Conservation (phyloP, 169 alveolate genomes). For the Plasmodium relictum region DNA sequence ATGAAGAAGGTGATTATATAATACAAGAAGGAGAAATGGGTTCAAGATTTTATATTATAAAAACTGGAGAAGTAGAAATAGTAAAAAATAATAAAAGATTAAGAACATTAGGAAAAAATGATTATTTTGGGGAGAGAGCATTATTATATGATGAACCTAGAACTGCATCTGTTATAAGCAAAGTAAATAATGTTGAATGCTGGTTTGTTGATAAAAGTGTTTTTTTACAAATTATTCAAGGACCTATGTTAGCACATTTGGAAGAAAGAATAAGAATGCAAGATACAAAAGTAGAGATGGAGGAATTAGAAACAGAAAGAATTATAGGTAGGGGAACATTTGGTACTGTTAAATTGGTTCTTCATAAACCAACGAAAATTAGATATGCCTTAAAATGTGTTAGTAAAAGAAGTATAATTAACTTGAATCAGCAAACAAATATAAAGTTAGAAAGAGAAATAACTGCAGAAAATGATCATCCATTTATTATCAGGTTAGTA, state of each 20-base stretch:
- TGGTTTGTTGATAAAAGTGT: conserved; percentile 93
- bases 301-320: conserved; percentile 87
- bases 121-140: conserved; percentile 97
- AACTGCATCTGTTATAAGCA: conserved; percentile 93
- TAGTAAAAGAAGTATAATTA: conserved; percentile 85
- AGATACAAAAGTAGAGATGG: conserved; percentile 90
- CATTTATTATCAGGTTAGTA: conserved; percentile 93
- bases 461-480: conserved; percentile 96
- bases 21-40: conserved; percentile 95
- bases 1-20: conserved; percentile 90
- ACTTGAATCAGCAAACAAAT: conserved; percentile 89
- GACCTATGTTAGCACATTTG: conserved; percentile 92
- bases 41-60: conserved; percentile 92
- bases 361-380: conserved; percentile 86
- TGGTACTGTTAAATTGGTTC: conserved; percentile 93
- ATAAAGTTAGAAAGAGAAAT: conserved; percentile 93
- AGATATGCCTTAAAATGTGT: conserved; percentile 94
- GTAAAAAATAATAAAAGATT: conserved; percentile 86
- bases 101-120: conserved; percentile 92
- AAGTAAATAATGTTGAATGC: conserved; percentile 80
- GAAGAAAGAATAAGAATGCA: conserved; percentile 93
- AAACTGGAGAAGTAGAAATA: conserved; percentile 94
- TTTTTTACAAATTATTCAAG: conserved; percentile 87
- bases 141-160: conserved; percentile 93
- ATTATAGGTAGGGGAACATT: conserved; percentile 93